Conservation (phyloP, 2,329 filamentous ascomycete genomes). For the Cryphonectria parasitica region DNA sequence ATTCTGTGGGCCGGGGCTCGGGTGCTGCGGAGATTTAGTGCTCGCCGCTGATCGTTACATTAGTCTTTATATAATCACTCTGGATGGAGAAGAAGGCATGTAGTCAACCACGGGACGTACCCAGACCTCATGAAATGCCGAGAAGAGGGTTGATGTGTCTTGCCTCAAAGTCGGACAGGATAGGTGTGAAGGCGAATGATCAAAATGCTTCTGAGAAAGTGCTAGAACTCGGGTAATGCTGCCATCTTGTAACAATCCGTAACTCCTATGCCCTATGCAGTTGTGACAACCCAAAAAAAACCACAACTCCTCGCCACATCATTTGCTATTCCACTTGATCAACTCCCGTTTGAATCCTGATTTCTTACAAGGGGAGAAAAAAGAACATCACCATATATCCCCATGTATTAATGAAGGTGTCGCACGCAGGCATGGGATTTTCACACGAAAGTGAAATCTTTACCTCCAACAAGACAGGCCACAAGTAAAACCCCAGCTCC, state of each 20-base stretch:
- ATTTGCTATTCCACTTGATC: constrained; percentile 10
- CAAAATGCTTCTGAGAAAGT: constrained; percentile 7
- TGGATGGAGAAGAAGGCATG: not conserved
- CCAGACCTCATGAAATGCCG: not conserved
- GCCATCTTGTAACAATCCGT: constrained; percentile 15
- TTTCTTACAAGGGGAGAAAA: too few species aligned
- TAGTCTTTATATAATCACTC: not conserved
- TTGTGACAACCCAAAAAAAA: constrained; percentile 11
- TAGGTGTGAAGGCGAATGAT: not conserved
- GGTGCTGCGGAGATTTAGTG: not conserved
- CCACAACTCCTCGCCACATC: constrained; percentile 20
- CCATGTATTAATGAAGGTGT: not conserved
- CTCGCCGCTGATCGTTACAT: not conserved
- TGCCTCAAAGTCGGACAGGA: not conserved
- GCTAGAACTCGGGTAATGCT: constrained; percentile 4
- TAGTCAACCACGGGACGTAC: not conserved
- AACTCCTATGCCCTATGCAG: constrained; percentile 24
- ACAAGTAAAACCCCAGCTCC: constrained; percentile 13
- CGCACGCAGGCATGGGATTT: not conserved
- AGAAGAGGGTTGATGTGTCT: not conserved
- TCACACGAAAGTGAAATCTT: not conserved
- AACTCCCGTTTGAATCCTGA: not conserved
- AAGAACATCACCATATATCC: not conserved
- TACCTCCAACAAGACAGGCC: constrained; percentile 25
- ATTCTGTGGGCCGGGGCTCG: not conserved